Conservation (phyloP, 495 filamentous ascomycete genomes). For the Pseudotulostoma volvatum region DNA sequence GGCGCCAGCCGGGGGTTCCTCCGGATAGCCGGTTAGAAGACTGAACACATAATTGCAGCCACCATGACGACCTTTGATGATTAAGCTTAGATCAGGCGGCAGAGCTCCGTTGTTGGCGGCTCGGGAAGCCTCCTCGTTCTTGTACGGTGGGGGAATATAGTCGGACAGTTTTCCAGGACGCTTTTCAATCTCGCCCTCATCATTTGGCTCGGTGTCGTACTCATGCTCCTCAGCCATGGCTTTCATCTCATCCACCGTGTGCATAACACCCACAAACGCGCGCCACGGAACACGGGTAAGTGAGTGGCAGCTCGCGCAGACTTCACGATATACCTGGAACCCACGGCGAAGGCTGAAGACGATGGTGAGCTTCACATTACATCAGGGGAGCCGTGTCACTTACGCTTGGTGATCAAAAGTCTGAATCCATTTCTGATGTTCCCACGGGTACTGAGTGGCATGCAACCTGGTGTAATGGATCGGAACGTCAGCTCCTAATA, state of each 20-base stretch:
- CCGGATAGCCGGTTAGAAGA: conserved; percentile 94
- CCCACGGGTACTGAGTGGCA: conserved; percentile 86
- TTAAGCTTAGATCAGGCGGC: conserved; percentile 93
- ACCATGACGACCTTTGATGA: conserved; percentile 93
- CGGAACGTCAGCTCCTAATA: too few relatives aligned
- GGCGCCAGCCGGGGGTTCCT: conserved; percentile 83
- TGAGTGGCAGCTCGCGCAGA: conserved; percentile 95
- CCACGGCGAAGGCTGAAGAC: conserved; percentile 75
- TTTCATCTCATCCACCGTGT: conserved; percentile 97
- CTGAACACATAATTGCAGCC: conserved; percentile 97
- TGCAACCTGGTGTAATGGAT: conserved; percentile 51
- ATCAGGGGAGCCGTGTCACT: conserved; percentile 25
- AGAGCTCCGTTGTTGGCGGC: conserved; percentile 97
- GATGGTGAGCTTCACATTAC: too few relatives aligned
- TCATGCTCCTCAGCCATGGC: conserved; percentile 93
- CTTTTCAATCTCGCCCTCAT: conserved; percentile 95
- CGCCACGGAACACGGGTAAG: conserved; percentile 89
- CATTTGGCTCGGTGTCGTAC: conserved; percentile 96
- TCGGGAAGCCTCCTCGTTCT: conserved; percentile 96
- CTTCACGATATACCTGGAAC: conserved; percentile 99
- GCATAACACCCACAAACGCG: conserved; percentile 69
- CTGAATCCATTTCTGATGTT: conserved; percentile 72
- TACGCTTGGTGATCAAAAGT: conserved; percentile 96
- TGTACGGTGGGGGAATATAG: conserved; percentile 88
- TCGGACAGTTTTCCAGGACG: conserved; percentile 96